Evolutionary conservation across 257 asterid species (phyloP).

Genomic region (Sherardia arvensis): DNA sequence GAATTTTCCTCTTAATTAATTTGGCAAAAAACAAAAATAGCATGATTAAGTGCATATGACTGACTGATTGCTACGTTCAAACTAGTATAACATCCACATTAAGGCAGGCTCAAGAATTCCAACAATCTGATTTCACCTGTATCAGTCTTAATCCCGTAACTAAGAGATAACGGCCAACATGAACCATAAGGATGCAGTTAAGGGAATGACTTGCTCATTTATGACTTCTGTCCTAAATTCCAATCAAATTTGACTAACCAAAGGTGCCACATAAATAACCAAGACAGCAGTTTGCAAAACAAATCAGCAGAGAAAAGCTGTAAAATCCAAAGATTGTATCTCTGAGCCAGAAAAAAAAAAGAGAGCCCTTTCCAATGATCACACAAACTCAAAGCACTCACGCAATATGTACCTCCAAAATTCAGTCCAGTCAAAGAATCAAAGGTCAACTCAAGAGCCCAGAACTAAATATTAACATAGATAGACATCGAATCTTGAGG

Average conservation of each 20-base stretch:
- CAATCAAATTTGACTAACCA: not conserved
- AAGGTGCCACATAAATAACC: not conserved
- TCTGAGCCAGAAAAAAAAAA: not conserved
- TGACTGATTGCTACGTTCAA: not conserved
- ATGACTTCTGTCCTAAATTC: not conserved
- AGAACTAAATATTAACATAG: slow-evolving; percentile 8
- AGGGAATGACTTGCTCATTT: not conserved
- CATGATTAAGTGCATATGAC: not conserved
- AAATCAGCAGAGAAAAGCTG: not conserved
- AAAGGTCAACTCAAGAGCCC: slow-evolving; percentile 14
- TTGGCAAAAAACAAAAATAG: not conserved
- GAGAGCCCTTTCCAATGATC: slow-evolving; percentile 2
- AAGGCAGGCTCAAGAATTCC: not conserved
- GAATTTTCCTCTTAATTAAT: too few relatives aligned
- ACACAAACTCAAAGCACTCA: slow-evolving; percentile 4
- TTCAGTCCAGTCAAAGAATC: slow-evolving; percentile 2
- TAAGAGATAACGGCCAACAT: not conserved
- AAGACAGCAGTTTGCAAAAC: not conserved
- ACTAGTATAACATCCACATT: not conserved
- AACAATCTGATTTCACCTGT: not conserved
- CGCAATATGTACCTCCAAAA: not conserved
- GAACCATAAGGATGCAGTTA: not conserved
- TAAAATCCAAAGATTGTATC: not conserved
- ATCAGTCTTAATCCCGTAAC: not conserved
- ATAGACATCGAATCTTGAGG: slow-evolving; percentile 2